phyloP scores from a whole-genome alignment of 2,329 filamentous ascomycete species.

The Talaromyces pinophilus region DNA sequence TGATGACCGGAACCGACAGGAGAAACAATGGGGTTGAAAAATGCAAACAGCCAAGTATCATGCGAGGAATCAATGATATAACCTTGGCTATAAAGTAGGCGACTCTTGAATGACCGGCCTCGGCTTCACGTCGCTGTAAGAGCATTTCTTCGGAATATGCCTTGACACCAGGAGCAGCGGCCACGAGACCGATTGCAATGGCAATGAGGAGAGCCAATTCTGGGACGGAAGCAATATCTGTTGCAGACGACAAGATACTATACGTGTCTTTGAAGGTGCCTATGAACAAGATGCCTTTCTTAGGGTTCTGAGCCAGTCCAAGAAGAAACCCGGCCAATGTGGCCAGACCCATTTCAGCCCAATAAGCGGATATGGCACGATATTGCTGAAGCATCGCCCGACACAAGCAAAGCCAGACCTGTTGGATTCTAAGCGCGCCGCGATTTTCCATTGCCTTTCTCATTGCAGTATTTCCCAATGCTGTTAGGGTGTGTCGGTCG shows the following conservation, averaged over 20 bases:
- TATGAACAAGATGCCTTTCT: slow-evolving; percentile 21
- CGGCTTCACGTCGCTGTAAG: slow-evolving; percentile 17
- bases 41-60: slow-evolving; percentile 16
- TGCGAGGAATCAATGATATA: slow-evolving; percentile 15
- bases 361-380: slow-evolving; percentile 35
- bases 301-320: slow-evolving; percentile 7
- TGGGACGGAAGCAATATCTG: slow-evolving; percentile 10
- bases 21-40: slow-evolving; percentile 17
- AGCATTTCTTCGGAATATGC: slow-evolving; percentile 20
- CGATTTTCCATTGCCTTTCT: slow-evolving; percentile 52
- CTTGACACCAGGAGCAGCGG: slow-evolving; percentile 18
- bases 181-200: slow-evolving; percentile 16
- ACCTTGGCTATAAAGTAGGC: slow-evolving; percentile 18
- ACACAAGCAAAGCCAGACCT: slow-evolving; percentile 56
- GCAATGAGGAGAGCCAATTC: slow-evolving; percentile 16
- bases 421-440: slow-evolving; percentile 50
- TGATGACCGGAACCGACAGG: slow-evolving; percentile 10
- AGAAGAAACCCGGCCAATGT: slow-evolving; percentile 18
- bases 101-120: slow-evolving; percentile 16
- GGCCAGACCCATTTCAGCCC: slow-evolving; percentile 19
- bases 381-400: slow-evolving; percentile 61
- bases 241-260: slow-evolving; percentile 13
- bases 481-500: slow-evolving; percentile 14
- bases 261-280: slow-evolving; percentile 12
- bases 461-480: slow-evolving; percentile 38